phyloP scores from a whole-genome alignment of 176 grass and related monocot species.

The Eragrostis curvula region DNA sequence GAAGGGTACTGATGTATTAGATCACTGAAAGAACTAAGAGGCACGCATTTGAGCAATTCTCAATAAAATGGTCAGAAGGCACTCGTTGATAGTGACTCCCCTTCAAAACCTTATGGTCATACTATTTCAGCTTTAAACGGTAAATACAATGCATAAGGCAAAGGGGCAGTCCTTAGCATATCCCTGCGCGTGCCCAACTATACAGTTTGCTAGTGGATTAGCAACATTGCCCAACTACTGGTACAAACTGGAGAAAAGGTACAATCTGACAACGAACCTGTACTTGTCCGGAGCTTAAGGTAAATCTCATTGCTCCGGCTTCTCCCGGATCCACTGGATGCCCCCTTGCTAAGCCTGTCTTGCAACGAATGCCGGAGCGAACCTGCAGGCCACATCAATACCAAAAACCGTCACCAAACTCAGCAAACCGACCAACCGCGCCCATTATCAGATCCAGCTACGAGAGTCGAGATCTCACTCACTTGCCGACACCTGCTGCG shows the following conservation, averaged over 20 bases:
- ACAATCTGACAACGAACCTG: slow-evolving; percentile 55
- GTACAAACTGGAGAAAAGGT: not conserved
- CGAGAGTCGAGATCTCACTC: slow-evolving; percentile 54
- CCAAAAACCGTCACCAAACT: slow-evolving; percentile 35
- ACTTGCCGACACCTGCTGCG: slow-evolving; percentile 99
- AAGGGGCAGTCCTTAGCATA: not conserved
- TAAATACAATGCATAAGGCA: slow-evolving; percentile 24
- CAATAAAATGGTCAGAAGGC: slow-evolving; percentile 8
- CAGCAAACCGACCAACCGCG: slow-evolving; percentile 36
- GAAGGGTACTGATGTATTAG: not conserved
- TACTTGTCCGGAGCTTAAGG: slow-evolving; percentile 83
- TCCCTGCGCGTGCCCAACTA: not conserved
- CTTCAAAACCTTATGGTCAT: not conserved
- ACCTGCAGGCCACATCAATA: slow-evolving; percentile 50
- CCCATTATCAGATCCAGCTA: slow-evolving; percentile 39
- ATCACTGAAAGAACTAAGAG: not conserved
- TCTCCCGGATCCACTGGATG: slow-evolving; percentile 63
- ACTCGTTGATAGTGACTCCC: not conserved
- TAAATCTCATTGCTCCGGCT: slow-evolving; percentile 74
- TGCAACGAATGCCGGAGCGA: slow-evolving; percentile 93
- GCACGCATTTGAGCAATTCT: not conserved
- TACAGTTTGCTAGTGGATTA: slow-evolving; percentile 7
- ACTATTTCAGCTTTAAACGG: slow-evolving; percentile 1
- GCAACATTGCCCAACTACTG: slow-evolving; percentile 25
- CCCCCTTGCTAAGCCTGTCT: slow-evolving; percentile 85